A percentile compares a stretch with the other conserved stretches of the same genome.
These are phyloP conservation scores for Fusarium sp. DNA, from an alignment of 2,329 filamentous ascomycete species.

Conservation along the genomic window DNA sequence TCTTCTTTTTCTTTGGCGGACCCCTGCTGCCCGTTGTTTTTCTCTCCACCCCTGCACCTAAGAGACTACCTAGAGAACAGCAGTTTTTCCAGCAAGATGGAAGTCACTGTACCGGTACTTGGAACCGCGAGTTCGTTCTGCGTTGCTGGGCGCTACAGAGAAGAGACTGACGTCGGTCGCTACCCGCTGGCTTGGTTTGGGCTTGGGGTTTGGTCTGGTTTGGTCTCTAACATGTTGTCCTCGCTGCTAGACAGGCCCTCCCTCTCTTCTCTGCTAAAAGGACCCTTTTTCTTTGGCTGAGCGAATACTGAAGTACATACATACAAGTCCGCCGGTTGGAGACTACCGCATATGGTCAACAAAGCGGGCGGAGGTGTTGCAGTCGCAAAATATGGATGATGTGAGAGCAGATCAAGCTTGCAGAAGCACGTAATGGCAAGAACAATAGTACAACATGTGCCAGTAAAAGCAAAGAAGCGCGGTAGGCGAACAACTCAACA, in stretches of 20 bases:
- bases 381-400: constrained; percentile 12
- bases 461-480: constrained; percentile 34
- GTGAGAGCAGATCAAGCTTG: constrained; percentile 1
- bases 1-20: constrained; percentile 8
- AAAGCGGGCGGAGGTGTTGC: constrained; percentile 17
- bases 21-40: constrained; percentile 42
- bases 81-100: constrained; percentile 15
- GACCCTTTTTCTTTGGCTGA: constrained; percentile 2
- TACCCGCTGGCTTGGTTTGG: constrained; percentile 17
- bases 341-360: constrained; percentile 29
- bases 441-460: background rate
- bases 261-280: background rate
- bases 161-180: constrained; percentile 14
- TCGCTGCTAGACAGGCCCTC: background rate
- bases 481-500: constrained; percentile 39
- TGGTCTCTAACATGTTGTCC: constrained; percentile 22
- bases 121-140: constrained; percentile 28
- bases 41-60: constrained; percentile 34
- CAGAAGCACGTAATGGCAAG: background rate
- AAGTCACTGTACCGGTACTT: constrained; percentile 43
- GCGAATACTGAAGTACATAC: constrained; percentile 7
- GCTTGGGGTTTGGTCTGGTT: background rate
- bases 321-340: constrained; percentile 12
- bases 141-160: background rate
- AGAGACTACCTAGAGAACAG: background rate